Conservation (phyloP, 1,284 basidiomycete species). For the Pseudozyma tsukubaensis region DNA sequence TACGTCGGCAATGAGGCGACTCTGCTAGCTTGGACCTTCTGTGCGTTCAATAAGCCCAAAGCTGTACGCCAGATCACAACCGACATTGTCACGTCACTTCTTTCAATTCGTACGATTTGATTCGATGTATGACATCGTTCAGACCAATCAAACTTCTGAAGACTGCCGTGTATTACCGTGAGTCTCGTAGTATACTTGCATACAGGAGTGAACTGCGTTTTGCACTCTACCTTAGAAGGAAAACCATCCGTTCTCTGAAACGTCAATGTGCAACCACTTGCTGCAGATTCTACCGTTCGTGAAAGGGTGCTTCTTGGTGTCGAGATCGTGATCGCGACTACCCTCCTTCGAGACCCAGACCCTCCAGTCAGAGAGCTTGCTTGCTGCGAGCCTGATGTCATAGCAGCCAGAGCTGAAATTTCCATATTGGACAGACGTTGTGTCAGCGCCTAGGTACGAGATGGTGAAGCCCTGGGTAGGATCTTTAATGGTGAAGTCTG, state of each 20-base stretch:
- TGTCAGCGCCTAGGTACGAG: not conserved
- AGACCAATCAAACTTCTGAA: no score
- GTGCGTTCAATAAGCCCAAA: no score
- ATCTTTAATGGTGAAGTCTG: not conserved
- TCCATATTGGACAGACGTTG: not conserved
- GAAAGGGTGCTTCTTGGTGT: not conserved
- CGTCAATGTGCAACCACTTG: conserved; percentile 16
- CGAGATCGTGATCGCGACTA: not conserved
- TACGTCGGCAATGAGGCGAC: no score
- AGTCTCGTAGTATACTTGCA: no score
- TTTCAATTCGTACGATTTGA: no score
- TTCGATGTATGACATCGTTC: no score
- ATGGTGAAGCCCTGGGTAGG: not conserved
- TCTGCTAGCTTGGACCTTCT: no score
- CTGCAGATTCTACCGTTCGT: conserved; percentile 1
- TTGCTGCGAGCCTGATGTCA: not conserved
- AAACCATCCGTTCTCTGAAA: conserved; percentile 5
- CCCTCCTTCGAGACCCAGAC: conserved; percentile 3
- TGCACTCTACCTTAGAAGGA: not conserved
- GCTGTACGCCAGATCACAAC: no score
- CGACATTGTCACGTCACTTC: no score
- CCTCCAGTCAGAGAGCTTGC: not conserved
- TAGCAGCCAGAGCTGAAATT: conserved; percentile 2
- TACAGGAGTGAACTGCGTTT: not conserved
- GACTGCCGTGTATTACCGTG: no score